phyloP scores from a whole-genome alignment of 192 early-diverging fungal species.

The Paraglomus brasilianum region DNA sequence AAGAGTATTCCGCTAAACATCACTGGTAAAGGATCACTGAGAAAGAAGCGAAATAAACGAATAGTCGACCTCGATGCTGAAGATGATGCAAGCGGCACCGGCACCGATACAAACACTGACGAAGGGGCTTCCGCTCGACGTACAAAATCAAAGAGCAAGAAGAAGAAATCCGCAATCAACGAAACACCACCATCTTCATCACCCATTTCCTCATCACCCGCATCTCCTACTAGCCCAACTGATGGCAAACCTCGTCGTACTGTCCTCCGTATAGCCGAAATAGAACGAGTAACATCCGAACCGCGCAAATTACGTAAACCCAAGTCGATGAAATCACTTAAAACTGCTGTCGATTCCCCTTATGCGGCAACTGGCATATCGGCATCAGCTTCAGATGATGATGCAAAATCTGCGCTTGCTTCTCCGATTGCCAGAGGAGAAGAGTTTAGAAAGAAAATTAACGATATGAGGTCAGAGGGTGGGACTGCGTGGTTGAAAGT shows the following conservation, averaged over 20 bases:
- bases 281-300: background rate
- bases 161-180: conserved; percentile 18
- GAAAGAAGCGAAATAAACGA: background rate
- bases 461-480: conserved; percentile 52
- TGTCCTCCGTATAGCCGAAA: conserved; percentile 2
- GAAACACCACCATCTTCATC: conserved; percentile 25
- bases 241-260: background rate
- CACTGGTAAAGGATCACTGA: background rate
- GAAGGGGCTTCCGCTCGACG: background rate
- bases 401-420: conserved; percentile 17
- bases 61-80: conserved; percentile 21
- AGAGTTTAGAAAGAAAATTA: conserved; percentile 47
- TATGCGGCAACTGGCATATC: conserved; percentile 16
- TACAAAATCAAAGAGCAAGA: conserved; percentile 31
- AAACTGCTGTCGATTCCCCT: conserved; percentile 25
- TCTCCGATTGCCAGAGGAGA: conserved; percentile 31
- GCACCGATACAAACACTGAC: background rate
- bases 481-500: conserved; percentile 55
- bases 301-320: background rate
- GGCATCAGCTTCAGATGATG: conserved; percentile 24
- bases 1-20: background rate
- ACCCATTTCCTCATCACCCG: background rate
- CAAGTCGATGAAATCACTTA: conserved; percentile 6
- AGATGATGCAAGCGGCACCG: background rate
- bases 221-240: background rate